A percentile compares a stretch with the other conserved stretches of the same genome.
Evolutionary conservation across 2,329 filamentous ascomycete species (phyloP).

Genomic region (Fusarium citri): DNA sequence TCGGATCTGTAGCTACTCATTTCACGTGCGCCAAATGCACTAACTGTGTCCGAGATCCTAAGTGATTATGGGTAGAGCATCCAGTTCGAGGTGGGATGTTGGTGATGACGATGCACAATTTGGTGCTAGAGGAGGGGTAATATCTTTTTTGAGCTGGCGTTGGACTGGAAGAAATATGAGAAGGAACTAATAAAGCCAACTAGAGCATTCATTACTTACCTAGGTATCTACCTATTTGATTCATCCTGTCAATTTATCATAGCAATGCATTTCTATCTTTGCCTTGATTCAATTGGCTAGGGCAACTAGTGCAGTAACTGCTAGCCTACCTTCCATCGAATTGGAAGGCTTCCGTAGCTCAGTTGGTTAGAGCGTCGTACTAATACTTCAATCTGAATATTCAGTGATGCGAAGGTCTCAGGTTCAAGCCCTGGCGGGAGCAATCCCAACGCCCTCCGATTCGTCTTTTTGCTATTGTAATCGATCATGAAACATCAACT

Average conservation of each 20-base stretch:
- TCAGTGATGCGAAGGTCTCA: conserved; percentile 48
- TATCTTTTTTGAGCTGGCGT: background rate
- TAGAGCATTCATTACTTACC: background rate
- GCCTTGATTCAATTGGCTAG: fast-evolving
- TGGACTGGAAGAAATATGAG: background rate
- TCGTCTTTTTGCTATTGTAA: conserved; percentile 12
- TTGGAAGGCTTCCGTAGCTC: conserved; percentile 48
- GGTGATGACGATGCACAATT: background rate
- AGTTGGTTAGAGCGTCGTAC: conserved; percentile 50
- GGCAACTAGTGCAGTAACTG: background rate
- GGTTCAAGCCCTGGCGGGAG: conserved; percentile 50
- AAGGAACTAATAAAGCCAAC: conserved; percentile 1
- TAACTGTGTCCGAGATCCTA: conserved; percentile 32
- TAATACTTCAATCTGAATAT: conserved; percentile 44
- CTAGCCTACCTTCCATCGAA: background rate
- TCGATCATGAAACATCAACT: background rate
- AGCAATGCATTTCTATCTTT: background rate
- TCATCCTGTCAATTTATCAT: background rate
- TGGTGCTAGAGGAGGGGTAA: background rate
- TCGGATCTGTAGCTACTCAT: conserved; percentile 40
- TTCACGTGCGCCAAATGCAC: conserved; percentile 44
- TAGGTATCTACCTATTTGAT: background rate
- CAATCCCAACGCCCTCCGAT: conserved; percentile 40
- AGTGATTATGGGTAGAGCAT: background rate
- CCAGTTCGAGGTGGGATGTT: background rate